These are phyloP conservation scores for Tilletiaria anomala DNA, from an alignment of 1,284 basidiomycete genomes.

Conservation along the genomic window DNA sequence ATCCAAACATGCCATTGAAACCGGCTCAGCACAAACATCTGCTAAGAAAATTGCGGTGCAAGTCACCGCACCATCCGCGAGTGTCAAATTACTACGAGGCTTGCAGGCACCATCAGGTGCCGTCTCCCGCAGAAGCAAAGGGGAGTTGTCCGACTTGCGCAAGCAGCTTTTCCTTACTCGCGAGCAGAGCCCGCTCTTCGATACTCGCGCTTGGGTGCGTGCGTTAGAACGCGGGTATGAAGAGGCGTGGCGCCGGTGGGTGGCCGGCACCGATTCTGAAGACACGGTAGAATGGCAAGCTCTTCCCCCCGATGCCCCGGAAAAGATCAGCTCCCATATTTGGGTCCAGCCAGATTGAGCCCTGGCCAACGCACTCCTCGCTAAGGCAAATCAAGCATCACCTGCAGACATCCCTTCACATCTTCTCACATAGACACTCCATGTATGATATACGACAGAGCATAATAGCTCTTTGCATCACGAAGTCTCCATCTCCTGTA, in stretches of 20 bases:
- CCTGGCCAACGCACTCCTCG: too few species aligned
- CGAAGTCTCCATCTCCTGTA: too few species aligned
- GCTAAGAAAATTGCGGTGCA: background rate
- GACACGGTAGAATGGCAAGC: conserved; percentile 40
- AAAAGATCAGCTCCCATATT: conserved; percentile 14
- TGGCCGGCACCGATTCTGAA: conserved; percentile 46
- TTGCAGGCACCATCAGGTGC: conserved; percentile 9
- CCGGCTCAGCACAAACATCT: background rate
- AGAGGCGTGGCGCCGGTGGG: conserved; percentile 51
- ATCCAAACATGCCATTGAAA: too few species aligned
- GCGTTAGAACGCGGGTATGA: conserved; percentile 48
- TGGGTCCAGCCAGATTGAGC: conserved; percentile 7
- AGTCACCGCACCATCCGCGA: background rate
- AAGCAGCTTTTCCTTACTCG: conserved; percentile 44
- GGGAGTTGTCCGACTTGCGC: conserved; percentile 15
- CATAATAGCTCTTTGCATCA: too few species aligned
- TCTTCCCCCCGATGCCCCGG: conserved; percentile 3
- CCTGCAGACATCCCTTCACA: too few species aligned
- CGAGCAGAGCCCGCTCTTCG: conserved; percentile 47
- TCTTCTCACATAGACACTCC: too few species aligned
- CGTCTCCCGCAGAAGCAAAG: conserved; percentile 10
- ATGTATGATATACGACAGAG: too few species aligned
- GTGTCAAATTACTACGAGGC: too few species aligned
- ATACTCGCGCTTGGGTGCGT: conserved; percentile 48
- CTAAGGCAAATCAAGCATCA: too few species aligned